Evolutionary conservation across 805 yeast species (phyloP).

Genomic region (Candida pseudoglaebosa): DNA sequence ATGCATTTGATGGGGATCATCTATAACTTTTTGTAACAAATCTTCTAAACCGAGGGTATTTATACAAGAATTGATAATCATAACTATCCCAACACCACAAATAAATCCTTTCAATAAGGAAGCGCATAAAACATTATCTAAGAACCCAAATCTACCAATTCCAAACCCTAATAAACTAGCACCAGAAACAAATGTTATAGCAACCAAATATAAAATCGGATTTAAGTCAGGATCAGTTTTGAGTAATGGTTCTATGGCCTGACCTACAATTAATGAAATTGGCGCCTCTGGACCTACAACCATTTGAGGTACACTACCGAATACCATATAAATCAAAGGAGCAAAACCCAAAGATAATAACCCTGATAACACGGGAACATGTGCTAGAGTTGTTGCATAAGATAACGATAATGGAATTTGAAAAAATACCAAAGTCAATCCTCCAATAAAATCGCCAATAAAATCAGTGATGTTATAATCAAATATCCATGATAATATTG

Average conservation of each 20-base stretch:
- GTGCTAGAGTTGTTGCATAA: slow-evolving; percentile 39
- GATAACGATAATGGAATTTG: slow-evolving; percentile 77
- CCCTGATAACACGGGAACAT: slow-evolving; percentile 40
- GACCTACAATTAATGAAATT: slow-evolving; percentile 44
- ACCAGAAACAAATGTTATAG: slow-evolving; percentile 74
- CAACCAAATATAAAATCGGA: slow-evolving; percentile 55
- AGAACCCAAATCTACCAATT: slow-evolving; percentile 76
- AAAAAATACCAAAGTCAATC: slow-evolving; percentile 82
- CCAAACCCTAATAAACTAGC: slow-evolving; percentile 69
- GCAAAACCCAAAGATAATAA: slow-evolving; percentile 35
- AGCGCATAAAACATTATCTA: slow-evolving; percentile 39
- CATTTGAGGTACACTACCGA: slow-evolving; percentile 46
- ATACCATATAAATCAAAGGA: slow-evolving; percentile 37
- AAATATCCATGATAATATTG: slow-evolving; percentile 65
- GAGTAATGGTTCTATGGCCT: slow-evolving; percentile 40
- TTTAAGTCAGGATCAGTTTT: slow-evolving; percentile 33
- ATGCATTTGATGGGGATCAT: slow-evolving; percentile 30
- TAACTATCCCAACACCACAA: slow-evolving; percentile 42
- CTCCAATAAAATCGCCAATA: slow-evolving; percentile 71
- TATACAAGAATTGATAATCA: slow-evolving; percentile 59
- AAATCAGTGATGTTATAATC: slow-evolving; percentile 40
- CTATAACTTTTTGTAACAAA: slow-evolving; percentile 36
- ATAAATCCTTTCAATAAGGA: slow-evolving; percentile 41
- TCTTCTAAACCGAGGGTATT: slow-evolving; percentile 65
- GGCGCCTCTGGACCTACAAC: slow-evolving; percentile 46